Conservation (phyloP, 768 basidiomycete genomes). For the Mycena albidolilacea region DNA sequence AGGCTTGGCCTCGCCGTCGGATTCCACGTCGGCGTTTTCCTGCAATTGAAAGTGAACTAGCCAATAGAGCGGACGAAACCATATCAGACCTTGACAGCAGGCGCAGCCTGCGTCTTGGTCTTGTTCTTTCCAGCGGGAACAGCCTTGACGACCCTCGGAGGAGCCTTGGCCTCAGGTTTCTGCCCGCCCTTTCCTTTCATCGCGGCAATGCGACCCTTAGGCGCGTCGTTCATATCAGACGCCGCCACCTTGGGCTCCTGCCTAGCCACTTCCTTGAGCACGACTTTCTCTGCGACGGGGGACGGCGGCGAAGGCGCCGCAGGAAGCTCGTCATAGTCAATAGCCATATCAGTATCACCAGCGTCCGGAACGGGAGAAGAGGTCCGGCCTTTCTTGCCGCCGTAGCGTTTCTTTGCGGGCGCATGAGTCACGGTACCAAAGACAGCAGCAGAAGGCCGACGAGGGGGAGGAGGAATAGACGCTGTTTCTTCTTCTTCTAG, state of each 20-base stretch:
- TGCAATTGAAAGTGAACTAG: background rate
- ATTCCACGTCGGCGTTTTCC: slow-evolving; percentile 14
- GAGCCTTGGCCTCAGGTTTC: slow-evolving; percentile 35
- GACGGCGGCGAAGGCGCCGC: slow-evolving; percentile 28
- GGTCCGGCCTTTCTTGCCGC: slow-evolving; percentile 48
- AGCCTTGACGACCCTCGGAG: slow-evolving; percentile 31
- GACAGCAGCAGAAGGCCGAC: slow-evolving; percentile 26
- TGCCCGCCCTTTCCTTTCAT: slow-evolving; percentile 51
- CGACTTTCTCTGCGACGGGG: slow-evolving; percentile 1
- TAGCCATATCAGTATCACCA: slow-evolving; percentile 33
- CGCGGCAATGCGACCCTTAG: slow-evolving; percentile 41
- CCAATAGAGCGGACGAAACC: background rate
- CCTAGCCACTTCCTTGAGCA: slow-evolving; percentile 13
- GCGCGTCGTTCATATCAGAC: slow-evolving; percentile 8
- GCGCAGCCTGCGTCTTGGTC: slow-evolving; percentile 7
- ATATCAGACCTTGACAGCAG: slow-evolving; percentile 4
- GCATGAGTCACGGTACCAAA: slow-evolving; percentile 29
- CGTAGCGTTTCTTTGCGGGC: slow-evolving; percentile 47
- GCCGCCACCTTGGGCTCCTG: slow-evolving; percentile 14
- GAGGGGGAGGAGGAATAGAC: background rate
- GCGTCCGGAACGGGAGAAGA: slow-evolving; percentile 46
- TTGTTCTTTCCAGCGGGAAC: slow-evolving; percentile 16
- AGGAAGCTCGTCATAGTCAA: slow-evolving; percentile 54
- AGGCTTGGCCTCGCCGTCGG: slow-evolving; percentile 31
- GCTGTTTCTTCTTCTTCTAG: slow-evolving; percentile 19